Conservation (phyloP, 305 asterid genomes). For the Rubia peregrina region DNA sequence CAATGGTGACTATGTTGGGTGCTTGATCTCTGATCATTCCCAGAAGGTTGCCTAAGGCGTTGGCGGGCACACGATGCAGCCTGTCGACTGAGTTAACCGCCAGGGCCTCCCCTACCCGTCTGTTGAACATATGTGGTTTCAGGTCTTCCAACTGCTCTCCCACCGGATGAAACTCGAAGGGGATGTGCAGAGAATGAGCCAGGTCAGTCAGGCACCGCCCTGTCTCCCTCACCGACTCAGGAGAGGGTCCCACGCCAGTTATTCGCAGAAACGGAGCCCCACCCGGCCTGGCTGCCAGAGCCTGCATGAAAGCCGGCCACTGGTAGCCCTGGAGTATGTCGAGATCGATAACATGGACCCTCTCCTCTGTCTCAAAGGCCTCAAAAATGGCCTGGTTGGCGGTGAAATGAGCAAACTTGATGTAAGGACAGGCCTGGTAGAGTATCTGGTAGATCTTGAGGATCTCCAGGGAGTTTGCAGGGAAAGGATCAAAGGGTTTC, state of each 20-base stretch:
- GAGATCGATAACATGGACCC: slow-evolving; percentile 77
- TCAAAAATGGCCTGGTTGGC: slow-evolving; percentile 80
- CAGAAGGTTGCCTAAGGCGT: slow-evolving; percentile 44
- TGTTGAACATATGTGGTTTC: slow-evolving; percentile 71
- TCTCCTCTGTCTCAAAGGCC: slow-evolving; percentile 67
- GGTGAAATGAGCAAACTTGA: slow-evolving; percentile 77
- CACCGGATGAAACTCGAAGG: slow-evolving; percentile 69
- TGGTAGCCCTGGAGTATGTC: slow-evolving; percentile 84
- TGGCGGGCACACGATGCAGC: slow-evolving; percentile 56
- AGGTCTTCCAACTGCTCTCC: slow-evolving; percentile 68
- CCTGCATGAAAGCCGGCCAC: slow-evolving; percentile 95
- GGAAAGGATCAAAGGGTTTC: slow-evolving; percentile 55
- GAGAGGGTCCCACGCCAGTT: slow-evolving; percentile 67
- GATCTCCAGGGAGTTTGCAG: slow-evolving; percentile 66
- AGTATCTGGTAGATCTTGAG: slow-evolving; percentile 78
- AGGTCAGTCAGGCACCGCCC: slow-evolving; percentile 59
- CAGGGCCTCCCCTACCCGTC: slow-evolving; percentile 76
- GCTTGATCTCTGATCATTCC: slow-evolving; percentile 74
- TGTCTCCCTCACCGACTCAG: slow-evolving; percentile 51
- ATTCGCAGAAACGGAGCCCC: slow-evolving; percentile 73
- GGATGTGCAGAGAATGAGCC: slow-evolving; percentile 69
- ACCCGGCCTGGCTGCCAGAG: slow-evolving; percentile 71
- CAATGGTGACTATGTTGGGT: slow-evolving; percentile 74
- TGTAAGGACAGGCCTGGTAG: slow-evolving; percentile 82
- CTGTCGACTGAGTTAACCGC: slow-evolving; percentile 77